Base-by-base conservation (phyloP, 306 rosid genomes). In the Rosa chinensis region DNA sequence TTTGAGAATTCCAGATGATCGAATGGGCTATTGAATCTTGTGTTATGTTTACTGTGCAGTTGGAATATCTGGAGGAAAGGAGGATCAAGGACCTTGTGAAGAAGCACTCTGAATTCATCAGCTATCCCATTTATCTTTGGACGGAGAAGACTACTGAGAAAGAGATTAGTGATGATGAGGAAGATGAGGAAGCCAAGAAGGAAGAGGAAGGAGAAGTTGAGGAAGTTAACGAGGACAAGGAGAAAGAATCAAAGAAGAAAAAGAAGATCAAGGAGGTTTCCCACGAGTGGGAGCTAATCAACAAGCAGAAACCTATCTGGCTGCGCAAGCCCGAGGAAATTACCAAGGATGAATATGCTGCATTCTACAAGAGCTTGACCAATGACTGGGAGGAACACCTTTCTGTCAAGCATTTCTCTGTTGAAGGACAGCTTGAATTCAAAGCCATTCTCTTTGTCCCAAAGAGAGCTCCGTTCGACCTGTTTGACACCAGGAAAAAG, bases 251-350 rank as follows among this genome's bases (percentile, higher is more conserved):
- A 10, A 78, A 73, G 66, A 78, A 78, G 40, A 70, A 68, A 48
- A 82, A 73, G 73, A 82, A 73, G 68, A 71, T 78, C 6, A 82
- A 78, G 82, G 86, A 82, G 21, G 80, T 78, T 52, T 78, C 69
- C 1, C 77, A 83, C 16, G 80, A 83, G 74, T 78, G 86, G 86
- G 73, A 80, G 40, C 78, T 67, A 2, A 71, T 69, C 48, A 83
- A 83, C 83, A 83, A 83, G 48, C 83, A 79, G 69, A 83, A 83
- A 56, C 83, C 83, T 8, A 83, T 83, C 73, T 83, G 83, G 83
- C 28, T 79, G 80, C 71, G 83, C 49, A 79, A 83, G 50, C 82
- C 85, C 0, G 80, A 79, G 58, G 83, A 83, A 52, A 79, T 83
- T 32, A 74, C 74, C 2, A 83, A 74, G 74, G 86, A 83, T 13